Conservation (phyloP, 495 filamentous ascomycete species). For the Aspergillus steynii region DNA sequence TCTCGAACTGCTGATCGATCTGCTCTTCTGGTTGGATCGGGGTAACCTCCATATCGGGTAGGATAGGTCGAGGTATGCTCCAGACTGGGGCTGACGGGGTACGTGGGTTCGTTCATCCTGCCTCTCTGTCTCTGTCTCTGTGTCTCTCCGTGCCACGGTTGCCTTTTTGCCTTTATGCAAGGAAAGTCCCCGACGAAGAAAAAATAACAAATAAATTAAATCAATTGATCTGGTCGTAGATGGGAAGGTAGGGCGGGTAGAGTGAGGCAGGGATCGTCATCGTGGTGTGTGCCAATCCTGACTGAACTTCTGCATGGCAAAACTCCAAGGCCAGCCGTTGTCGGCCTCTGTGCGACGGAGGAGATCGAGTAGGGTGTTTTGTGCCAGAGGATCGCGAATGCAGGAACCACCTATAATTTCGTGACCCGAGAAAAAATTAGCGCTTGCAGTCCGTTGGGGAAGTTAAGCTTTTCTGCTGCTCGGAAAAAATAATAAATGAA, state of each 20-base stretch:
- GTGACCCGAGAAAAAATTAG: background rate
- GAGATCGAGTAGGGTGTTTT: constrained; percentile 23
- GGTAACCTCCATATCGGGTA: background rate
- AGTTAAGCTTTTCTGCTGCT: too few species aligned
- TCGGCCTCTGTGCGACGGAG: constrained; percentile 26
- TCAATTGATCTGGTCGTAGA: background rate
- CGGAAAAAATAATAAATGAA: background rate
- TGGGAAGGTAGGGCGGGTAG: background rate
- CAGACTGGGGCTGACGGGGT: too few species aligned
- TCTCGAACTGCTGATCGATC: background rate
- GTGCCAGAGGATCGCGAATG: constrained; percentile 28
- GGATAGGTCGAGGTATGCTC: background rate
- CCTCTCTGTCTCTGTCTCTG: background rate
- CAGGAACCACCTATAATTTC: constrained; percentile 32
- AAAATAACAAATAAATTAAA: background rate
- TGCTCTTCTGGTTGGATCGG: background rate
- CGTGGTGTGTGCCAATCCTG: constrained; percentile 18
- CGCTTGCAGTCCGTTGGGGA: background rate
- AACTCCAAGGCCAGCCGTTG: constrained; percentile 30
- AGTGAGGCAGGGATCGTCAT: constrained; percentile 4
- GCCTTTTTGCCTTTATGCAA: too few species aligned
- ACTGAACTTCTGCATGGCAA: constrained; percentile 19
- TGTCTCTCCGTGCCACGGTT: background rate
- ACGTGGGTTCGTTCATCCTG: background rate
- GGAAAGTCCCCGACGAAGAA: too few species aligned